These are phyloP conservation scores for Arthrobotrys sphaeroides DNA, from an alignment of 2,329 filamentous ascomycete genomes.

Conservation along the genomic window DNA sequence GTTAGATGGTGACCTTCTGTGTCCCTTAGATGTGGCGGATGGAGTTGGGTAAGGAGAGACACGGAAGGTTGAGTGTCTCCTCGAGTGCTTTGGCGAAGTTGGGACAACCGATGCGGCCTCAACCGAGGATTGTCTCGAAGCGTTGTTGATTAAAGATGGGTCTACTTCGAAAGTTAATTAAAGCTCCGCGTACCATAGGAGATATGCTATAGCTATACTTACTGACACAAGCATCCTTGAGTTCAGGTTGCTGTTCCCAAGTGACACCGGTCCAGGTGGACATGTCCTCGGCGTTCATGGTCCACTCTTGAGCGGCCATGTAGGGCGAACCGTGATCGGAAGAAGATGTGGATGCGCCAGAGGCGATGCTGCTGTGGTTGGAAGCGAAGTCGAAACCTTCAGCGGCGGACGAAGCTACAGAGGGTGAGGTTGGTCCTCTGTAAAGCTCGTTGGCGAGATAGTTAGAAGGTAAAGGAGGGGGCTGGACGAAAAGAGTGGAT, in stretches of 20 bases:
- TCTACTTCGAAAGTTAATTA: slow-evolving; percentile 45
- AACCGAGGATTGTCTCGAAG: slow-evolving; percentile 48
- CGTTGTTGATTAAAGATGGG: slow-evolving; percentile 50
- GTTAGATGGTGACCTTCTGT: slow-evolving; percentile 46
- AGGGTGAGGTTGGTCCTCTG: slow-evolving; percentile 48
- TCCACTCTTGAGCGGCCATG: slow-evolving; percentile 47
- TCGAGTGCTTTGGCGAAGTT: slow-evolving; percentile 51
- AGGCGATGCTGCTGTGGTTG: slow-evolving; percentile 50
- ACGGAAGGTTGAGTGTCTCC: slow-evolving; percentile 47
- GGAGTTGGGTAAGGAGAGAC: slow-evolving; percentile 48
- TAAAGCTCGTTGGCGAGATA: slow-evolving; percentile 48
- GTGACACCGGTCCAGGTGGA: slow-evolving; percentile 36
- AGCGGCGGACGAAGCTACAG: slow-evolving; percentile 44
- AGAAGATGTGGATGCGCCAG: slow-evolving; percentile 47
- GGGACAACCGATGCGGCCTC: slow-evolving; percentile 28
- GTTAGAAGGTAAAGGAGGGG: slow-evolving; percentile 52
- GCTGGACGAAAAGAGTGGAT: slow-evolving; percentile 45
- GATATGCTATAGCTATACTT: slow-evolving; percentile 8
- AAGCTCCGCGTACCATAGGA: not conserved
- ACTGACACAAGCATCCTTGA: slow-evolving; percentile 53
- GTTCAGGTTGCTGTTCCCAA: slow-evolving; percentile 51
- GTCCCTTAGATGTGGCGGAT: slow-evolving; percentile 42
- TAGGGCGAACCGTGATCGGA: slow-evolving; percentile 53
- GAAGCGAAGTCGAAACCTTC: slow-evolving; percentile 52
- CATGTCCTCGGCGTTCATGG: slow-evolving; percentile 42